Base-by-base conservation (phyloP, 2,329 filamentous ascomycete species). In the Hymenotorrendiella dingleyae region DNA sequence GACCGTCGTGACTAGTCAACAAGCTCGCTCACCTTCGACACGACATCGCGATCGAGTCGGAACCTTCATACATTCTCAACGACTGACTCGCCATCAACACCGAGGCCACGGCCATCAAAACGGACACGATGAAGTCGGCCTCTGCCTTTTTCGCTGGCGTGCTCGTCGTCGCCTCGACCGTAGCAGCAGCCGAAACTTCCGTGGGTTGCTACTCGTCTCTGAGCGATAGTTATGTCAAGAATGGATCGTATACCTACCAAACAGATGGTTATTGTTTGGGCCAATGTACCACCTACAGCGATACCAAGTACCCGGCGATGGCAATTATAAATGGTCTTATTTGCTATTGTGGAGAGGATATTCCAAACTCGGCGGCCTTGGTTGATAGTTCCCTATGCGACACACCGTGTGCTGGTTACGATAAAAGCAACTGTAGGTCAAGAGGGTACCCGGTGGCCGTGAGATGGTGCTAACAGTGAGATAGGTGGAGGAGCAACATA, bases 301-400 rank as follows among this genome's bases (percentile, higher is more conserved):
- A n/a, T n/a, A 6, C 34, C 30, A 45, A 42, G 20, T 42, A 40
- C n/a, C 32, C 52, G 2, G 52, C 53, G 8, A 47, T 59, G 35
- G 57, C 54, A 19, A 56, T 52, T n/a, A 52, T 47, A 8, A 49
- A 52, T 17, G 37, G 29, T 8, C 47, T 32, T 6, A 47, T 50
- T n/a, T 63, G 60, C 44, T 62, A 49, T 40, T 63, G 60, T 40
- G 58, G 58, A 38, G 32, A 55, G 12, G 40, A 42, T 9, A 17
- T 62, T n/a, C 60, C 60, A 14, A 47, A 55, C 7, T 17, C 38
- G 1, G 34, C 45, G 4, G 43, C 29, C 16, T 43, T 52, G 17
- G 53, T 53, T 11, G 51, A 49, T 24, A 40, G 52, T 28, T 36
- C 41, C 2, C 35, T 48, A 2, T 63, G 60, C 27, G 43, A 53